Conservation (phyloP, 2,329 filamentous ascomycete species). For the Ilyonectria sp. region DNA sequence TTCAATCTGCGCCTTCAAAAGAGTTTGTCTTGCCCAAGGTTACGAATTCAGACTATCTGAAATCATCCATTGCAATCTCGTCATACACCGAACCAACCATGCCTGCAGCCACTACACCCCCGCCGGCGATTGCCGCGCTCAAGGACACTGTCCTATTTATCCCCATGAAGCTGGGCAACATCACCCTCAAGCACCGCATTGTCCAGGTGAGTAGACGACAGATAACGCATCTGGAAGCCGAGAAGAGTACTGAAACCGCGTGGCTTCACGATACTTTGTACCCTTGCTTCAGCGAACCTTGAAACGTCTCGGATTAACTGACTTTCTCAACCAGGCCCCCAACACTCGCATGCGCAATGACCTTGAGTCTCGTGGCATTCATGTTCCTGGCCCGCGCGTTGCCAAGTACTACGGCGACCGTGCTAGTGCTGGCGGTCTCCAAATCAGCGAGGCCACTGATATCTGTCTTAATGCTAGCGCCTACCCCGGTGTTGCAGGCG, state of each 20-base stretch:
- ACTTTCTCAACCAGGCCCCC: slow-evolving; percentile 33
- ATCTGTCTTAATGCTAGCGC: slow-evolving; percentile 49
- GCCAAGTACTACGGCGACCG: slow-evolving; percentile 52
- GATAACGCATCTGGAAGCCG: not conserved
- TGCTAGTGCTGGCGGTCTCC: slow-evolving; percentile 51
- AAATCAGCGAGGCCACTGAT: slow-evolving; percentile 51
- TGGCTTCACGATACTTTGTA: too few relatives aligned
- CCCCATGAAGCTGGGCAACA: slow-evolving; percentile 52
- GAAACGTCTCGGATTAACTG: not conserved
- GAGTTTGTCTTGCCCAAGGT: not conserved
- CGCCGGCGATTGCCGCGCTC: slow-evolving; percentile 36
- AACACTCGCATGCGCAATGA: slow-evolving; percentile 45
- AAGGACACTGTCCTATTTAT: slow-evolving; percentile 53
- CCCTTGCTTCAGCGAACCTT: not conserved
- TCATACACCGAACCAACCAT: slow-evolving; percentile 22
- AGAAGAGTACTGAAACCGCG: too few relatives aligned
- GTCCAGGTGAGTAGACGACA: slow-evolving; percentile 47
- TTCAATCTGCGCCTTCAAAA: slow-evolving; percentile 27
- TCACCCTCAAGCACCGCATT: slow-evolving; percentile 54
- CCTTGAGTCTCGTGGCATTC: slow-evolving; percentile 51
- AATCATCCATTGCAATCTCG: not conserved
- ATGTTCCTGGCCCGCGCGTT: slow-evolving; percentile 50
- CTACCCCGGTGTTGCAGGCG: slow-evolving; percentile 49
- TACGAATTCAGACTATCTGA: slow-evolving; percentile 8
- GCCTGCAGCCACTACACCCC: slow-evolving; percentile 39